These are phyloP conservation scores for Aureobasidium sp. DNA, from an alignment of 2,329 filamentous ascomycete species.

Conservation along the genomic window DNA sequence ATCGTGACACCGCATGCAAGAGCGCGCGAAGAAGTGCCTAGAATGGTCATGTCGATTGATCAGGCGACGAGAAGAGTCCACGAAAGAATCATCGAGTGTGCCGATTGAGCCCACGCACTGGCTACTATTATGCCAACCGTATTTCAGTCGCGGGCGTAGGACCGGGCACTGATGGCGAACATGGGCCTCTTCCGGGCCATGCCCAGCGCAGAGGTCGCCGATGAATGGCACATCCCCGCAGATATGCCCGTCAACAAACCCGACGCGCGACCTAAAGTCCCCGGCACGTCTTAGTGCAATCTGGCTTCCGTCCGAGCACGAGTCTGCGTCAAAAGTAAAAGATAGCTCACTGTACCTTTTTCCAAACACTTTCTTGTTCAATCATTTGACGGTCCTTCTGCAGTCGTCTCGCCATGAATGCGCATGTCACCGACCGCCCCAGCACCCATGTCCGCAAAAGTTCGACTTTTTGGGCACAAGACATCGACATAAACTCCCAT, in stretches of 20 bases:
- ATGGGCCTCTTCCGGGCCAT: neutral
- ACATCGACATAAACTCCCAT: neutral
- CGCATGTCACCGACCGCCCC: neutral
- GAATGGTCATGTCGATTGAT: neutral
- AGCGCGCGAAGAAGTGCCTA: neutral
- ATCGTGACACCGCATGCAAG: neutral
- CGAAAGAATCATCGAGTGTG: neutral
- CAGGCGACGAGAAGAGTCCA: neutral
- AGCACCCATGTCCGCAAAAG: neutral
- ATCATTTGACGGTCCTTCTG: too few relatives aligned
- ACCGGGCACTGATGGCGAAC: neutral
- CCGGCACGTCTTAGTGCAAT: too few relatives aligned
- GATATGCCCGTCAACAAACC: neutral
- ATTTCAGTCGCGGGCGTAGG: neutral
- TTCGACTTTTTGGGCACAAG: neutral
- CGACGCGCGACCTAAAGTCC: too few relatives aligned
- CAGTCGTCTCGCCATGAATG: neutral
- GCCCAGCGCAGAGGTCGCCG: neutral
- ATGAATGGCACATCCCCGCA: neutral
- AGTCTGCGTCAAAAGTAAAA: too few relatives aligned
- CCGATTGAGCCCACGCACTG: neutral
- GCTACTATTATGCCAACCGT: neutral
- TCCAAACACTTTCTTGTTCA: too few relatives aligned
- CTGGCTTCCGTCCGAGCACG: too few relatives aligned
- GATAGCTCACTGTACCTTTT: too few relatives aligned